Evolutionary conservation across 2,329 filamentous ascomycete genomes (phyloP), one percentile per base, ranked within the genome.

Genomic region (Paecilomyces sp.): DNA sequence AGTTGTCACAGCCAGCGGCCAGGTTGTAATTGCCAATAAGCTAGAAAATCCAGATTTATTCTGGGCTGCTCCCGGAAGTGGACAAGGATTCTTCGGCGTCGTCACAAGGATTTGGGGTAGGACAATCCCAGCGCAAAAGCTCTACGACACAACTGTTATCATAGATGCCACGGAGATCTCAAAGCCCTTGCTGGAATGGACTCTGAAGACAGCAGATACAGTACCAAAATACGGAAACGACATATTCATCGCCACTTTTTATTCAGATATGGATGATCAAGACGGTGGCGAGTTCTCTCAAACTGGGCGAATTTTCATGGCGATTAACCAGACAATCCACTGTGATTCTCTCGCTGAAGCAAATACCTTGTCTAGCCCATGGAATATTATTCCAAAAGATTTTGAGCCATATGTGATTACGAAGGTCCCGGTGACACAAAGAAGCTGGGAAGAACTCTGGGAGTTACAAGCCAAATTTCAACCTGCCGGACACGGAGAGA

Each of bases 1-100:
- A 18, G 63, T 76, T 1, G 74, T 76, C 8, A 69, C 74, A n/a
- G 74, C 74, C 13, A 66, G 72, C 25, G 76, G 76, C n/a, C 68
- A 68, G 6, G 64, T 76, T 28, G 64, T 76, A 54, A 69, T 71
- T 28, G 70, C 70, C n/a, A 70, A 69, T 30, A 61, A 65, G 11
- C 63, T 59, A 11, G 60, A 75, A 51, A 71, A 76, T 59, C 58
- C 69, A 1, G 74, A 78, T 6, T 69, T 79, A n/a, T 74, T 76
- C 60, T 79, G 74, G 62, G 77, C 75, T 1, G 61, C 77, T 9
- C 72, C 70, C 28, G 77, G 77, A 34, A 56, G 55, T 25, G 55
- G 55, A 36, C 28, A 36, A 15, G 30, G 55, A 12, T 56, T 56
- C 55, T 56, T 56, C 25, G 55, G 55, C 2, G 55, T 52, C 9